These are phyloP conservation scores for Ascochyta pisi DNA, from an alignment of 2,329 filamentous ascomycete genomes.

Conservation along the genomic window DNA sequence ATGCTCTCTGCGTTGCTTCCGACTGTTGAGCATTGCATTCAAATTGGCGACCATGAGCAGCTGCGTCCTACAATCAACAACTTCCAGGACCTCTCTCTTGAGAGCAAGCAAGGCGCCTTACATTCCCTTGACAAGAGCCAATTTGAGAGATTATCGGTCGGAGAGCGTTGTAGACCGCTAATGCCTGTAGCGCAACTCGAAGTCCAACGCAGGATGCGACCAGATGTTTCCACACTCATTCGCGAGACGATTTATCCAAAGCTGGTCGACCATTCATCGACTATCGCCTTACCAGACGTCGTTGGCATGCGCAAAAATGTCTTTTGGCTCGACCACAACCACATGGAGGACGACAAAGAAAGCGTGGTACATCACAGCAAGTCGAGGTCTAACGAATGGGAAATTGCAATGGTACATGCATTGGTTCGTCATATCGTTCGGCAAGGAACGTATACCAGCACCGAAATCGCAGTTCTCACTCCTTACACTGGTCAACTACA, in stretches of 20 bases:
- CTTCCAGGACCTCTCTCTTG: constrained; percentile 58
- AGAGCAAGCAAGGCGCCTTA: constrained; percentile 55
- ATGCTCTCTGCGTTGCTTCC: constrained; percentile 66
- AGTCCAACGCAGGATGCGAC: constrained; percentile 71
- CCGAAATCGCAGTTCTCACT: constrained; percentile 74
- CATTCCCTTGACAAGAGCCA: constrained; percentile 66
- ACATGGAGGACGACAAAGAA: constrained; percentile 51
- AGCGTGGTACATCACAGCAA: constrained; percentile 35
- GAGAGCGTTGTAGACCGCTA: constrained; percentile 24
- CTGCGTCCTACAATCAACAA: constrained; percentile 66
- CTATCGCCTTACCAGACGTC: constrained; percentile 55
- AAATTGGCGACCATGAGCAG: constrained; percentile 70
- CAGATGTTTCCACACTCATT: constrained; percentile 66
- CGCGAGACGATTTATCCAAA: constrained; percentile 63
- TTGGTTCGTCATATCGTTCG: constrained; percentile 70
- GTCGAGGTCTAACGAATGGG: constrained; percentile 64
- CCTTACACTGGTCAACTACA: constrained; percentile 67
- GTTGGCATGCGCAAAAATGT: constrained; percentile 61
- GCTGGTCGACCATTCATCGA: constrained; percentile 59
- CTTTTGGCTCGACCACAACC: constrained; percentile 68
- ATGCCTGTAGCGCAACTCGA: constrained; percentile 53
- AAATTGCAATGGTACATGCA: constrained; percentile 68
- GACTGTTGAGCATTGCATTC: constrained; percentile 65
- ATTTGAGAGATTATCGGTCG: constrained; percentile 65
- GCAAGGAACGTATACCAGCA: constrained; percentile 66